Base-by-base conservation (phyloP, 345 rosid species). In the Dipteronia dyeriana region DNA sequence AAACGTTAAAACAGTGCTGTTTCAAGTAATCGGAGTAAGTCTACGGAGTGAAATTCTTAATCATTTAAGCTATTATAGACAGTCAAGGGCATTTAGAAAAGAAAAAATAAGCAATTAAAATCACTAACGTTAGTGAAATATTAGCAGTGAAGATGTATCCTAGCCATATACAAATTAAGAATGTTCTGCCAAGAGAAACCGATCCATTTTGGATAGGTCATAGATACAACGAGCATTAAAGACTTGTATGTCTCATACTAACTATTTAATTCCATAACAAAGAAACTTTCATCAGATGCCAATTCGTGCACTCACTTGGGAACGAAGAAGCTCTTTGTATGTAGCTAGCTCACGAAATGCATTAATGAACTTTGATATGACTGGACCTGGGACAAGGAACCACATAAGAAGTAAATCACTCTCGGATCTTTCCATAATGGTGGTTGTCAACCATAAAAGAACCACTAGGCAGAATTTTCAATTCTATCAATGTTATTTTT, bases 271-370 rank as follows among this genome's bases (percentile, higher is more conserved):
- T 71, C 31, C 66, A 63, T 65, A 2, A 74, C 41, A 17, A 73
- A 66, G 59, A 63, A 67, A 66, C 49, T 41, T 54, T 13, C 19
- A 16, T 51, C 23, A 53, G 71, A 67, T 47, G 31, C 76, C 60
- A 76, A 79, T 56, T 69, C 71, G 66, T 78, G 76, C 25, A 83
- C 87, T 85, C 83, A 94, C 95, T 83, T 94, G 94, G 75, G 98
- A 89, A 68, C 88, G 88, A 73, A 94, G 91, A 81, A 94, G 88
- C 89, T 94, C 97, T 74, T 94, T 92, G 74, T 85, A 88, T 57
- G 91, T 81, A 78, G 93, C 88, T 84, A 94, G 84, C 86, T 94
- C 98, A 29, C 87, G 93, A 82, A 94, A 86, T 51, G 91, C 89
- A 83, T 83, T 85, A 76, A 90, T 54, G 73, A 94, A 92, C 85